Conservation (phyloP, 2,329 filamentous ascomycete species). For the Diaporthe humulicola region DNA sequence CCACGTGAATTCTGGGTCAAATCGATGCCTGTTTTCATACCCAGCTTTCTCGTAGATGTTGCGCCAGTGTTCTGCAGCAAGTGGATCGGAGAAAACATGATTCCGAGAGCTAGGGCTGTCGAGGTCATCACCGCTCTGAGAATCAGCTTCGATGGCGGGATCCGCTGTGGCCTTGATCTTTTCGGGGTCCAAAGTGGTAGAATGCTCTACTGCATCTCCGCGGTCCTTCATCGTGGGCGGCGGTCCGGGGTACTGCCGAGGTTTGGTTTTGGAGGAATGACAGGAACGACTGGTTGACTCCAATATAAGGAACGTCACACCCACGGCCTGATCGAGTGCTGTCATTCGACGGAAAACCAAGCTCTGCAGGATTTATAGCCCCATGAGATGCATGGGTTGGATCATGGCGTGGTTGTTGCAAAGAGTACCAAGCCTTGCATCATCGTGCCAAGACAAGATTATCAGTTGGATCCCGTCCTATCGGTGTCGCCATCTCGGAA, state of each 20-base stretch:
- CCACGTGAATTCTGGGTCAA: slow-evolving; percentile 69
- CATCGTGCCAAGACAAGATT: slow-evolving; percentile 21
- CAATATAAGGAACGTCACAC: background rate
- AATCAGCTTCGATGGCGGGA: background rate
- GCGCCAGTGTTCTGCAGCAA: slow-evolving; percentile 63
- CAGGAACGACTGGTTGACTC: background rate
- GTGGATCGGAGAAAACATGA: slow-evolving; percentile 61
- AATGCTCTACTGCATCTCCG: background rate
- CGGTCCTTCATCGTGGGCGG: slow-evolving; percentile 9
- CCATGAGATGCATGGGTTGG: slow-evolving; percentile 19
- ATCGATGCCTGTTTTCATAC: slow-evolving; percentile 74
- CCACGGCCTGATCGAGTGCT: too few relatives aligned
- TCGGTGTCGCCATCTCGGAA: slow-evolving; percentile 23
- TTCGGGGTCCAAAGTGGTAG: slow-evolving; percentile 7
- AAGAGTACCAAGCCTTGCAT: slow-evolving; percentile 35
- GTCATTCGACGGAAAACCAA: slow-evolving; percentile 34
- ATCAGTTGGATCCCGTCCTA: slow-evolving; percentile 13
- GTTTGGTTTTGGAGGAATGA: background rate
- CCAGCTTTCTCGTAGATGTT: slow-evolving; percentile 65
- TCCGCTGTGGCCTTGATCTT: slow-evolving; percentile 13
- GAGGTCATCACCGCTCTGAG: background rate
- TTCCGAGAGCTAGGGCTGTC: slow-evolving; percentile 34
- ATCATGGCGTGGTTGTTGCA: slow-evolving; percentile 32
- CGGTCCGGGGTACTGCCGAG: background rate
- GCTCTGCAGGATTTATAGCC: slow-evolving; percentile 24